Base-by-base conservation (phyloP, 768 basidiomycete genomes). In the Strobilomyces dryophilus region DNA sequence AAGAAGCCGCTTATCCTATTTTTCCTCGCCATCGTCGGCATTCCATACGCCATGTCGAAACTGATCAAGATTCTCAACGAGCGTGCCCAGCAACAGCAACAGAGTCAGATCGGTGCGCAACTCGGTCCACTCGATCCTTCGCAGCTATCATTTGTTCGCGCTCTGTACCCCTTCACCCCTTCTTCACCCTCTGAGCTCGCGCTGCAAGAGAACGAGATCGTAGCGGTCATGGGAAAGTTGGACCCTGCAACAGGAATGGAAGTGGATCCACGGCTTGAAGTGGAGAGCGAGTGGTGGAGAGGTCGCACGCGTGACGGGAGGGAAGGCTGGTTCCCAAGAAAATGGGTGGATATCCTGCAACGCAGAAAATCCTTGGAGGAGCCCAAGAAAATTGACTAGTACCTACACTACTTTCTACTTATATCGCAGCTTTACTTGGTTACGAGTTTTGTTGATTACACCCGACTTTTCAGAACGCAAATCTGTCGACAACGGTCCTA, bases 261-360 rank as follows among this genome's bases (percentile, higher is more conserved):
- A 53, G 84, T 87, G 5, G 83, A 89, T 57, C 82, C 85, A 3
- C 72, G 86, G 21, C 73, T 85, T 18, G 76, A 83, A 49, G 66
- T 74, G 24, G 73, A 76, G 51, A 81, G 77, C 5, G 94, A 93
- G 52, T 98, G 95, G 95, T 98, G 93, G 94, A 86, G 84, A 68
- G 95, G 95, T 1, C 79, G 95, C 43, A 94, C 90, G 55, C 77
- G 95, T 52, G 94, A 97, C 59, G 95, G 95, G 0, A 77, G 87
- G 59, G 85, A 90, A 60, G 95, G 95, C 0, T 98, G 93, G 92
- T 97, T 98, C 79, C 95, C 95, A 2, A 80, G 76, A 53, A 92
- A 88, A 59, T 95, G 88, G 80, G 92, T 95, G 4, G 81, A 92
- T 67, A 75, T 88, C 4, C 69, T 89, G 51, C 82, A 78, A 62